These are phyloP conservation scores for Thraustochytrium sp. DNA, from an alignment of 352 stramenopile genomes.

Conservation along the genomic window DNA sequence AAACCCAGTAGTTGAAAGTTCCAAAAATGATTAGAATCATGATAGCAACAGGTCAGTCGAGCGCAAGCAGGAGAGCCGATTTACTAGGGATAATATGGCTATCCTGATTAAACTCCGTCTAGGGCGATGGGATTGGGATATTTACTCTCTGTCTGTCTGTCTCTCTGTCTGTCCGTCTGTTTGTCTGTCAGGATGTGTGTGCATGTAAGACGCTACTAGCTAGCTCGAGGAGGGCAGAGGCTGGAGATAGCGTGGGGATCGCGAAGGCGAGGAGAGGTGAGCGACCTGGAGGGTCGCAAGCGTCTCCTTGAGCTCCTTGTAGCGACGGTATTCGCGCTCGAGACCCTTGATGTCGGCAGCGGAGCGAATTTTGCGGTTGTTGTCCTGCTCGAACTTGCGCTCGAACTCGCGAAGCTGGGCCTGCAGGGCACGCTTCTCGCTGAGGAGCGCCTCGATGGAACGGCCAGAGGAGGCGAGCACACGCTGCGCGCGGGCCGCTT, in stretches of 20 bases:
- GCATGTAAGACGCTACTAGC: not conserved
- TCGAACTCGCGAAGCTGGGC: constrained; percentile 30
- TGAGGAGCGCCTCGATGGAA: not conserved
- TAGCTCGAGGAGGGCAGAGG: not conserved
- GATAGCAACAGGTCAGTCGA: too few relatives aligned
- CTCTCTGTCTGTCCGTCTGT: too few relatives aligned
- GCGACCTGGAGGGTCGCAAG: not conserved
- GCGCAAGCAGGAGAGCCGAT: too few relatives aligned
- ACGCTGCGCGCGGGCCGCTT: not conserved
- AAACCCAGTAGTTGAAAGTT: too few relatives aligned
- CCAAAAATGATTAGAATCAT: too few relatives aligned
- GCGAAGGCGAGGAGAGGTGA: not conserved
- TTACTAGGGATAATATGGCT: too few relatives aligned
- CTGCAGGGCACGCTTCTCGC: constrained; percentile 19
- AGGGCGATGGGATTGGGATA: too few relatives aligned
- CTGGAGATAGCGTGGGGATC: not conserved
- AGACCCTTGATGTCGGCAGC: not conserved
- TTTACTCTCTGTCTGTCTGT: too few relatives aligned
- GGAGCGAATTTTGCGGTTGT: constrained; percentile 28
- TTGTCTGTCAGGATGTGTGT: too few relatives aligned
- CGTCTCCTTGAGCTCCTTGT: constrained; percentile 34
- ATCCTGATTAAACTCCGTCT: too few relatives aligned
- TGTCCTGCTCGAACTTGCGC: constrained; percentile 1
- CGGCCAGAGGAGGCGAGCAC: not conserved
- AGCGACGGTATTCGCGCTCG: constrained; percentile 17